These are phyloP conservation scores for Beauveria sp. DNA, from an alignment of 2,329 filamentous ascomycete genomes.

Conservation along the genomic window DNA sequence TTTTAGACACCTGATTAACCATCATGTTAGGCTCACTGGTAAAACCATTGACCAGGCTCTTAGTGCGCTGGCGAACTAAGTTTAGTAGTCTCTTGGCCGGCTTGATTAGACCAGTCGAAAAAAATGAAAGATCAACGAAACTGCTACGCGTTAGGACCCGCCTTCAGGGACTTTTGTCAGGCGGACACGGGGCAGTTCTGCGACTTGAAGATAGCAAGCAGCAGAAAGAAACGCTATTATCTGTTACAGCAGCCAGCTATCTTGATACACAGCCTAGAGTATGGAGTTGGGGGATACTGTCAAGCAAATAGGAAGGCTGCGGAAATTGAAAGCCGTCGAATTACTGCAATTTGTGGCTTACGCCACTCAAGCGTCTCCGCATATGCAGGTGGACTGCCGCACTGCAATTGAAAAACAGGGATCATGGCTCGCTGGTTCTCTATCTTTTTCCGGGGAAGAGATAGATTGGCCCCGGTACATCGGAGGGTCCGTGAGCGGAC, in stretches of 20 bases:
- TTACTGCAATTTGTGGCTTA: background rate
- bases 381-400: background rate
- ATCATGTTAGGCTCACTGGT: conserved; percentile 11
- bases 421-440: background rate
- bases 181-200: background rate
- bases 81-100: conserved; percentile 8
- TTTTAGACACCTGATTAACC: too few relatives aligned
- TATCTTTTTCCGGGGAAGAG: background rate
- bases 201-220: background rate
- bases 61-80: conserved; percentile 12
- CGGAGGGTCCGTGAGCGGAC: background rate
- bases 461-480: background rate
- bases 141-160: background rate
- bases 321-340: background rate
- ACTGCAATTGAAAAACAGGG: background rate
- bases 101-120: background rate
- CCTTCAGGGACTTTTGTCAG: background rate
- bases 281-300: background rate
- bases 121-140: background rate
- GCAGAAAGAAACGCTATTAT: background rate
- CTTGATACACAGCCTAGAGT: background rate
- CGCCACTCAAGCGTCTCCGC: background rate
- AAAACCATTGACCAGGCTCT: conserved; percentile 13
- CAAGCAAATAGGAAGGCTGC: background rate
- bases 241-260: background rate